Base-by-base conservation (phyloP, 192 early-diverging fungal species). In the Coemansia sp. region DNA sequence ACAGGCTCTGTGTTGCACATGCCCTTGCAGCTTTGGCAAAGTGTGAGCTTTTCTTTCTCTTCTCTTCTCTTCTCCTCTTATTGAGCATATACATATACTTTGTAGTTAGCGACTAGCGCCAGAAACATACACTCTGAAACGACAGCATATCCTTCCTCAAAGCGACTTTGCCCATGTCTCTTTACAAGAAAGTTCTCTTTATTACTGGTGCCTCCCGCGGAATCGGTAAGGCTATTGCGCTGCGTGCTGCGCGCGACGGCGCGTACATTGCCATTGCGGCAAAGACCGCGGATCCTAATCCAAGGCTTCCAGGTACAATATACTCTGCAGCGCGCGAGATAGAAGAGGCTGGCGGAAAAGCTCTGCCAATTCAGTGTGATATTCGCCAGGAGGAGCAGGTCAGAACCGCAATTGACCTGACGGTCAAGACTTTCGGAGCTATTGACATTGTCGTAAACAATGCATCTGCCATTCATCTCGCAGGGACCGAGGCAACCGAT, bases 371-470 rank as follows among this genome's bases (percentile, higher is more conserved):
- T 41, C 74, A 89, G 53, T 95, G 93, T 74, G 91, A 95, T 63
- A 92, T 95, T 71, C 88, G 91, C 48, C 84, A 86, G 59, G 91
- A 93, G 73, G 85, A 85, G 32, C 87, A 90, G 62, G 88, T 95
- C 54, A 58, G 83, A 64, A 67, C 54, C 14, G 93, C 90, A 9
- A 86, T 94, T 43, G 74, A 87, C 7, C 60, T 86, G 69, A 87
- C 89, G 1, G 89, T 87, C 3, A 67, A 73, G 43, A 73, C 74
- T 43, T 94, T 94, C 79, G 90, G 90, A 11, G 85, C 87, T 25
- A 88, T 94, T 62, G 92, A 94, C 65, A 91, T 95, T 59, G 78
- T 95, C 15, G 79, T 92, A 77, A 95, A 92, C 79, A 87, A 89
- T 59, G 86, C 93, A 5, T 89, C 88, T n/a, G 93, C 91, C 0